Evolutionary conservation across 768 basidiomycete genomes (phyloP).

Genomic region (Neoboletus magnificus): DNA sequence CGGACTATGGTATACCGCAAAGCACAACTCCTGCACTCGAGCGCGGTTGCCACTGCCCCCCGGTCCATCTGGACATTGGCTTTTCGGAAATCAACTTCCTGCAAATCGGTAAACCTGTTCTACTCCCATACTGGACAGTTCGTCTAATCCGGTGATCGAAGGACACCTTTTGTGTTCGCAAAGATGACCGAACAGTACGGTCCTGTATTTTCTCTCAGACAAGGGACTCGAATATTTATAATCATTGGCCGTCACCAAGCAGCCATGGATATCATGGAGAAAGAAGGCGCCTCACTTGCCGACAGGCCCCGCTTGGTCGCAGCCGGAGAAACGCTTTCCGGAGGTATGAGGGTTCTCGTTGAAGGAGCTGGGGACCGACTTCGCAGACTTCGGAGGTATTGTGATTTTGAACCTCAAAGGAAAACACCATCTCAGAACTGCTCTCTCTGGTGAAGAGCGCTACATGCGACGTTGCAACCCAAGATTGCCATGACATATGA

Average conservation of each 20-base stretch:
- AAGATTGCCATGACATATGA: slow-evolving; percentile 32
- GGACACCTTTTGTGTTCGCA: slow-evolving; percentile 37
- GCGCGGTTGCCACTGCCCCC: slow-evolving; percentile 11
- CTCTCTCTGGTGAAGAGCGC: slow-evolving; percentile 16
- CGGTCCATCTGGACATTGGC: slow-evolving; percentile 16
- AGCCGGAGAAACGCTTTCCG: slow-evolving; percentile 33
- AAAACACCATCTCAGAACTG: not conserved
- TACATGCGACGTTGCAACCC: slow-evolving; percentile 36
- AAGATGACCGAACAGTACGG: slow-evolving; percentile 60
- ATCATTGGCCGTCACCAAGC: slow-evolving; percentile 30
- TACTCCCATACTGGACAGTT: no score
- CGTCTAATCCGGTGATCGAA: not conserved
- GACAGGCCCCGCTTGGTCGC: slow-evolving; percentile 38
- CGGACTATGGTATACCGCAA: not conserved
- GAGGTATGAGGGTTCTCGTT: slow-evolving; percentile 32
- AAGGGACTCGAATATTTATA: slow-evolving; percentile 33
- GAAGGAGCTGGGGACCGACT: slow-evolving; percentile 29
- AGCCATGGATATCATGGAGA: slow-evolving; percentile 40
- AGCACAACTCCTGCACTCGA: not conserved
- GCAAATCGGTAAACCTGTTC: not conserved
- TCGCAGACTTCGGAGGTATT: slow-evolving; percentile 28
- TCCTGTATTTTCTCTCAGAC: slow-evolving; percentile 52
- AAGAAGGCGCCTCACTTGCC: slow-evolving; percentile 32
- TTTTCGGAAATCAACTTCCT: slow-evolving; percentile 13
- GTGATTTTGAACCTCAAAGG: not conserved